Evolutionary conservation across 1,284 basidiomycete genomes (phyloP).

Genomic region (Cutaneotrichosporon spelunceum): DNA sequence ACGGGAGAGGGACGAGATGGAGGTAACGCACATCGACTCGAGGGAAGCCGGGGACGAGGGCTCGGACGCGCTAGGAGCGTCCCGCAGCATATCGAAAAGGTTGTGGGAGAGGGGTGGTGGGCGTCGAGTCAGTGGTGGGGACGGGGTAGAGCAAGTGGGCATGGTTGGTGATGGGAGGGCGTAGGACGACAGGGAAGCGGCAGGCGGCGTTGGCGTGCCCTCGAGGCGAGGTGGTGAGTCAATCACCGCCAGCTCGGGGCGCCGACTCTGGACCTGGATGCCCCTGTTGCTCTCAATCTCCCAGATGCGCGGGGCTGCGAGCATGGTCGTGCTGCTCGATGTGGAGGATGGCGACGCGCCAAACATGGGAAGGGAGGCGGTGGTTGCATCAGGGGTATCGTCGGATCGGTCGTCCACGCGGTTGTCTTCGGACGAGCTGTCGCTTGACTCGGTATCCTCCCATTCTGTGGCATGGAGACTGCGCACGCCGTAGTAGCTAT

Average conservation of each 20-base stretch:
- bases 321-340: constrained; percentile 1
- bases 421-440: not conserved
- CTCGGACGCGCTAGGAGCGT: constrained; percentile 26
- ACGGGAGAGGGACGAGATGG: constrained; percentile 31
- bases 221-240: constrained; percentile 1
- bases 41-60: constrained; percentile 36
- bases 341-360: not conserved
- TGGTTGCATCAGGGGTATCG: not conserved
- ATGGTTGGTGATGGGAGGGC: not conserved
- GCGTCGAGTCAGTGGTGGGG: not conserved
- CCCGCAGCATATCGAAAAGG: constrained; percentile 23
- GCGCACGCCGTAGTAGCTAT: constrained; percentile 34
- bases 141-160: not conserved
- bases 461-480: constrained; percentile 24
- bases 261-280: not conserved
- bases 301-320: not conserved
- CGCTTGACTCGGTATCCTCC: constrained; percentile 1
- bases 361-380: not conserved
- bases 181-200: too few species aligned
- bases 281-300: not conserved
- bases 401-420: not conserved
- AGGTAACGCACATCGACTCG: constrained; percentile 31
- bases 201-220: constrained; percentile 7
- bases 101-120: constrained; percentile 12
- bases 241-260: not conserved